Evolutionary conservation across 805 yeast species (phyloP), one percentile per base, ranked within the genome.

Genomic region (Suhomyces canberraensis): DNA sequence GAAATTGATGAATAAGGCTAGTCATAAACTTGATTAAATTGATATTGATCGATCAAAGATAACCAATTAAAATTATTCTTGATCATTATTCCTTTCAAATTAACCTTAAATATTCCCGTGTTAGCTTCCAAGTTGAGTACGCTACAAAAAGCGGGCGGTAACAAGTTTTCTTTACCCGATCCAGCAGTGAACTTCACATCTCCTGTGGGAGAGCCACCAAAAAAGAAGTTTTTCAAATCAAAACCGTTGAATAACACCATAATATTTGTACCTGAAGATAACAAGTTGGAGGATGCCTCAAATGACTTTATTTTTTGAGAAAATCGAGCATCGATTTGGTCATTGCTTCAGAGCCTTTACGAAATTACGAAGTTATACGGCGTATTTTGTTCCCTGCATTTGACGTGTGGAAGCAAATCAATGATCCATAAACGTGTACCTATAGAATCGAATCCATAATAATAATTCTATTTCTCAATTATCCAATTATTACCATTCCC

Each of bases 261-360:
- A 4, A 14, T 32, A 25, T 32, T 32, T 16, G n/a, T n/a, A n/a
- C n/a, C n/a, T 36, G 8, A 45, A 43, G 24, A 37, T 50, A 9
- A n/a, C n/a, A n/a, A n/a, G n/a, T n/a, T 60, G n/a, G n/a, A 62
- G 28, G 64, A 58, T 41, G 73, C 73, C 3, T 55, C 66, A 5
- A 60, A 61, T n/a, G 35, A 60, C 69, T 0, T 54, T 68, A 26
- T 50, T 68, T 69, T 2, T 56, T 68, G 37, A 51, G 72, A 25
- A 65, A 67, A 49, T 63, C 70, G 5, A 61, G 65, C 40, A 68
- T 67, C 28, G 71, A 66, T n/a, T n/a, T n/a, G n/a, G n/a, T n/a
- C n/a, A n/a, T n/a, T n/a, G n/a, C n/a, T n/a, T n/a, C n/a, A n/a
- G n/a, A n/a, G n/a, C n/a, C n/a, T n/a, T n/a, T n/a, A n/a, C n/a